Conservation (phyloP, 2,329 filamentous ascomycete genomes). For the Diaporthe sp. region DNA sequence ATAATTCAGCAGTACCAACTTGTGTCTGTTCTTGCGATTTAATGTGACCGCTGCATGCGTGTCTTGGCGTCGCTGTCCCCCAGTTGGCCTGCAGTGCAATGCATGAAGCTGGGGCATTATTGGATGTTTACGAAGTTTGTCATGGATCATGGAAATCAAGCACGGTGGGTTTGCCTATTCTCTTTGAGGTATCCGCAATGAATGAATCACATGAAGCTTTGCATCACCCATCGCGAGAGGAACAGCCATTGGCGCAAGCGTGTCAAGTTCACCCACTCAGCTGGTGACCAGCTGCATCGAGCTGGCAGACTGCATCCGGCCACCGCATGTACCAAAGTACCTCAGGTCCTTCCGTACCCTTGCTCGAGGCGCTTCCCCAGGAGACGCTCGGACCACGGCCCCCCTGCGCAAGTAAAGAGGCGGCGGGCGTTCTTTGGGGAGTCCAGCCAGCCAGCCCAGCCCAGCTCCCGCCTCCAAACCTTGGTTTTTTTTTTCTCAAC, state of each 20-base stretch:
- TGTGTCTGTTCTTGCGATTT: not conserved
- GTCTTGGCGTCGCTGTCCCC: not conserved
- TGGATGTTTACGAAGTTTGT: too few relatives aligned
- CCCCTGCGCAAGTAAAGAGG: not conserved
- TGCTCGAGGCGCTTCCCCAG: conserved; percentile 6
- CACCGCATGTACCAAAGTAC: not conserved
- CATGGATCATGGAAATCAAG: too few relatives aligned
- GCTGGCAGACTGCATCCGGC: conserved; percentile 1
- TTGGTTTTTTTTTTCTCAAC: conserved; percentile 34
- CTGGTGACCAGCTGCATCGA: not conserved
- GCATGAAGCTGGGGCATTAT: not conserved
- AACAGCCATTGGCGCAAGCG: not conserved
- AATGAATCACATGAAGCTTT: not conserved
- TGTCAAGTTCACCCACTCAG: not conserved
- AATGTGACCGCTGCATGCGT: too few relatives aligned
- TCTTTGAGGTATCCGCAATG: not conserved
- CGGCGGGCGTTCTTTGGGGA: conserved; percentile 5
- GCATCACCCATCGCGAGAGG: not conserved
- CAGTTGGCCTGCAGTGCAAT: not conserved
- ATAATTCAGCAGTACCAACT: conserved; percentile 5
- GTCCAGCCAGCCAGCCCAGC: conserved; percentile 9
- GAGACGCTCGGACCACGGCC: conserved; percentile 25
- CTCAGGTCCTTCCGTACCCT: not conserved
- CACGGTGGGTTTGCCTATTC: not conserved
- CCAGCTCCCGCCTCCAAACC: conserved; percentile 27